phyloP scores from a whole-genome alignment of 2,329 filamentous ascomycete species.

The Dactylonectria estremocensis region DNA sequence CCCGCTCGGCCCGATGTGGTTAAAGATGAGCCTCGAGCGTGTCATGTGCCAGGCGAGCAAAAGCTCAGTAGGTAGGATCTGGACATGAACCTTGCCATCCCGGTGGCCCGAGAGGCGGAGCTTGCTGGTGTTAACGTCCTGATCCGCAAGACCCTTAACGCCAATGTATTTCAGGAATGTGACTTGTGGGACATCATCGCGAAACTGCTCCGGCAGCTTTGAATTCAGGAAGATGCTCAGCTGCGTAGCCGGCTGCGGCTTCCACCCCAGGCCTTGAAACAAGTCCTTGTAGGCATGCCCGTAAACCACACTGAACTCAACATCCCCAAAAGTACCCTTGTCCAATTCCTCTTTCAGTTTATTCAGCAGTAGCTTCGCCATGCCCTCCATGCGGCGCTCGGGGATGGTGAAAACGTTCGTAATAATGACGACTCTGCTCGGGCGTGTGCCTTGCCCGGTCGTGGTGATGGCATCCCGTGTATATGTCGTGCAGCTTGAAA shows the following conservation, averaged over 20 bases:
- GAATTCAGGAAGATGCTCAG: slow-evolving; percentile 51
- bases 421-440: slow-evolving; percentile 51
- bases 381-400: slow-evolving; percentile 52
- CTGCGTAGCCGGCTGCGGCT: slow-evolving; percentile 50
- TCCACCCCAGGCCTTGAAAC: slow-evolving; percentile 55
- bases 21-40: slow-evolving; percentile 49
- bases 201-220: slow-evolving; percentile 34
- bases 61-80: slow-evolving; percentile 50
- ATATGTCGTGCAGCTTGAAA: slow-evolving; percentile 54
- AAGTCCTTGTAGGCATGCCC: slow-evolving; percentile 53
- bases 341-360: slow-evolving; percentile 55
- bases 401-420: slow-evolving; percentile 56
- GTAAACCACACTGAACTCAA: slow-evolving; percentile 55
- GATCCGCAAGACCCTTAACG: slow-evolving; percentile 39
- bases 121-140: slow-evolving; percentile 45
- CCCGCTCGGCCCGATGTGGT: slow-evolving; percentile 37
- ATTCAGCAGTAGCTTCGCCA: slow-evolving; percentile 54
- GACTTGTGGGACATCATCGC: slow-evolving; percentile 37
- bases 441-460: slow-evolving; percentile 39
- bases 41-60: slow-evolving; percentile 53
- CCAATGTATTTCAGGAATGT: slow-evolving; percentile 44
- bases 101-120: slow-evolving; percentile 39
- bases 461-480: slow-evolving; percentile 41
- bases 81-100: slow-evolving; percentile 51
- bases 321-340: slow-evolving; percentile 30